phyloP scores from a whole-genome alignment of 148 eudicot genomes.

The Rhododendron ferrugineum region DNA sequence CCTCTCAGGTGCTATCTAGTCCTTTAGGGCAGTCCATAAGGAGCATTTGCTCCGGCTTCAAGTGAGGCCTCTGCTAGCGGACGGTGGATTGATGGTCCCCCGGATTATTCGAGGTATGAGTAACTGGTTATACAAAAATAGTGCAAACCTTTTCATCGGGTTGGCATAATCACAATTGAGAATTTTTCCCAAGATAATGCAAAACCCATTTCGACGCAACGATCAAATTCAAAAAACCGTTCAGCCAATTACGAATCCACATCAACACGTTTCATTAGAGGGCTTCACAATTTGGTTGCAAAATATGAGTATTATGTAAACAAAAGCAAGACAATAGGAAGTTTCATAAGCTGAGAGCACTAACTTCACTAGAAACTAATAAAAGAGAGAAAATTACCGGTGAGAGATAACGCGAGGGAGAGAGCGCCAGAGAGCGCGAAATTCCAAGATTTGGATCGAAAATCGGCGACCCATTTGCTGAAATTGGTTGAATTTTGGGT shows the following conservation, averaged over 20 bases:
- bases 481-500: constrained; percentile 18
- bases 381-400: constrained; percentile 27
- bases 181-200: neutral
- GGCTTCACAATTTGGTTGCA: neutral
- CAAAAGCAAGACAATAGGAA: neutral
- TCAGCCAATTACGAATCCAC: neutral
- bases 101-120: too few species aligned
- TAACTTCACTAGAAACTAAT: neutral
- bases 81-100: too few species aligned
- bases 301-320: neutral
- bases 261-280: neutral
- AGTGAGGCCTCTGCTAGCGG: too few species aligned
- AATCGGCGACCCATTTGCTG: constrained; percentile 36
- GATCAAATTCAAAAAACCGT: neutral
- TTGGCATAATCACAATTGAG: neutral
- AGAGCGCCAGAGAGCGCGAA: constrained; percentile 61
- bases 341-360: neutral
- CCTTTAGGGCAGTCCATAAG: too few species aligned
- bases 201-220: neutral
- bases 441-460: constrained; percentile 45
- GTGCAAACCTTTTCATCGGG: neutral
- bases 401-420: constrained; percentile 50
- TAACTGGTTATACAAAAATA: too few species aligned
- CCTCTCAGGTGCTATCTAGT: too few species aligned
- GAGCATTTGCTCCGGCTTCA: too few species aligned